Base-by-base conservation (phyloP, 2,329 filamentous ascomycete species). In the Alternaria consortialis region DNA sequence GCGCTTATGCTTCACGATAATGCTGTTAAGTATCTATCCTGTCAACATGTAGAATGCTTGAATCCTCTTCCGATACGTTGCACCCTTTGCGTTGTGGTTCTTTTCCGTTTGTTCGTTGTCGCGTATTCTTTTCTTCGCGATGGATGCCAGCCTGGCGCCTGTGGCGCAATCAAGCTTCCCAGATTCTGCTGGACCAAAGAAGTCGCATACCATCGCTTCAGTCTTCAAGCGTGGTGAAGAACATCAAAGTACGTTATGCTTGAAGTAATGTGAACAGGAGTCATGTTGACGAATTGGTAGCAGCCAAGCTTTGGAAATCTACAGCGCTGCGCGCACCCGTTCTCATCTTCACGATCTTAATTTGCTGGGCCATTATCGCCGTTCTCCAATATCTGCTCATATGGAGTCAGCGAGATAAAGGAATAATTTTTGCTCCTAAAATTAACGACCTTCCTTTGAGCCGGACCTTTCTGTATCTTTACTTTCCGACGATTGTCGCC, bases 401-500 rank as follows among this genome's bases (percentile, higher is more conserved):
- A 2, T 74, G 70, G 0, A 85, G 82, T 53, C 62, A 78, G 7
- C 48, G 67, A 0, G 56, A 84, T 12, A 79, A 82, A 0, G 87
- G 85, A 0, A 71, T 83, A 4, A 56, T 81, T 0, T 80, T 83
- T 25, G 77, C 79, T 0, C 31, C 70, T 0, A 66, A 69, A 1
- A 74, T 79, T 57, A 73, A 70, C 17, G 71, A 73, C 2, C 70
- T 88, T 0, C 79, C 85, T 0, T 2, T 74, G 0, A 79, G 65
- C 0, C 80, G 85, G 5, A 56, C 73, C 0, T 87, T 86, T n/a
- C 67, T 84, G 0, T 88, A 87, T 47, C 64, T 84, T 0, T 74
- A 78, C 20, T 61, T 77, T 0, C 87, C 87, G 0, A 89, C 84
- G 0, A 77, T 88, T 0, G 52, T 88, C 0, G 83, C 86, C 0